A percentile compares a stretch with the other conserved stretches of the same genome.
These are phyloP conservation scores for Plasmodium reichenowi DNA, from an alignment of 169 alveolate genomes.

Conservation along the genomic window DNA sequence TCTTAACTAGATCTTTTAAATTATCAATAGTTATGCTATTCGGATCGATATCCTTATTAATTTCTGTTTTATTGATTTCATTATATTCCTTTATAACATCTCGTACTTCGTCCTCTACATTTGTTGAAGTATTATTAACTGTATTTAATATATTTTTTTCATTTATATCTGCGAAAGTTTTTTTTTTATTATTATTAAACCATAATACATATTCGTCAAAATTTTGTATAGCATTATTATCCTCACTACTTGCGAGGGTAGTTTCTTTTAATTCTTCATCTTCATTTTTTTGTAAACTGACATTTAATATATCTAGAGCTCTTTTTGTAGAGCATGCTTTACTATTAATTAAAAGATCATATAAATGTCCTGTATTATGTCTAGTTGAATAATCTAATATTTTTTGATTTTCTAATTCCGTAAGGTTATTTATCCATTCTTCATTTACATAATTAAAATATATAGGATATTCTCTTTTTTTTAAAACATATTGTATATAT, in stretches of 20 bases:
- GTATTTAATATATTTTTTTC: slow-evolving; percentile 15
- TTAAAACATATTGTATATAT: slow-evolving; percentile 54
- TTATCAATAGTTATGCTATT: slow-evolving; percentile 58
- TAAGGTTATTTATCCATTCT: slow-evolving; percentile 56
- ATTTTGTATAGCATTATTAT: slow-evolving; percentile 50
- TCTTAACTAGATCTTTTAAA: slow-evolving; percentile 68
- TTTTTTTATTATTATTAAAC: slow-evolving; percentile 57
- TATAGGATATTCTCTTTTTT: slow-evolving; percentile 64
- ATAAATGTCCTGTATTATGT: slow-evolving; percentile 58
- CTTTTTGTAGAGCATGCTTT: slow-evolving; percentile 74
- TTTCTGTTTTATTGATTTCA: slow-evolving; percentile 20
- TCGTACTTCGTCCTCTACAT: slow-evolving; percentile 30
- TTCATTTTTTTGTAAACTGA: slow-evolving; percentile 43
- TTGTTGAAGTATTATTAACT: background rate
- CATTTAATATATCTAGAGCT: slow-evolving; percentile 40
- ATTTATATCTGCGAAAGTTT: slow-evolving; percentile 23
- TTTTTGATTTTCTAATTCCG: slow-evolving; percentile 75
- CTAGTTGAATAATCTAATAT: slow-evolving; percentile 56
- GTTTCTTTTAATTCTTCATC: slow-evolving; percentile 33
- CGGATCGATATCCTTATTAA: slow-evolving; percentile 45
- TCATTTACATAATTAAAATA: slow-evolving; percentile 53
- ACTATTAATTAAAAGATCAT: slow-evolving; percentile 68
- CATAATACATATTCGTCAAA: slow-evolving; percentile 70
- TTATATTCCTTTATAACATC: slow-evolving; percentile 49
- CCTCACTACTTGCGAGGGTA: slow-evolving; percentile 61